Base-by-base conservation (phyloP, 176 grass and related monocot species). In the Chloris gayana region DNA sequence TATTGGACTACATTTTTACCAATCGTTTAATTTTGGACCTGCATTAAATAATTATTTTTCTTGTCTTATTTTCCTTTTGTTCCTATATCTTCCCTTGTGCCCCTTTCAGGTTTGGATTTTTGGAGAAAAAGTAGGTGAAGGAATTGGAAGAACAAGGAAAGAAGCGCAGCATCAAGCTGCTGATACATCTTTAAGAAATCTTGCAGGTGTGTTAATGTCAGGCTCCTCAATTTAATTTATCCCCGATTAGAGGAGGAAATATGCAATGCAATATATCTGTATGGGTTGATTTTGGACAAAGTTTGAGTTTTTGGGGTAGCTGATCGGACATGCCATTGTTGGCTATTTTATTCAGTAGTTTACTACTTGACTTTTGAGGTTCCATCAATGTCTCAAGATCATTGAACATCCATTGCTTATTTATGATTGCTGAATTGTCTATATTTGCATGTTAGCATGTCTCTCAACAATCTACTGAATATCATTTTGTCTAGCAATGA, bases 51-150 rank as follows among this genome's bases (percentile, higher is more conserved):
- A 45, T 44, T 82, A 41, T 51, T 70, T 19, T 67, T 6, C 49
- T 62, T 85, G 32, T 11, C 25, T 77, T 14, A 62, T 54, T 9
- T 64, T 13, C 31, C 19, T 60, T 64, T 18, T 64, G 31, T 49
- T 88, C 22, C 18, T 59, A n/a, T n/a, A 81, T n/a, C 21, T 85
- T 89, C 60, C 19, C 39, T 29, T 72, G 80, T 65, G 22, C 73
- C 67, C 69, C 67, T 89, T 81, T 73, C 82, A 94, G 94, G 87
- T 97, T 88, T 91, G 94, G 91, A 80, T 97, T 88, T 73, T 97
- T 56, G 94, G 94, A 86, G 91, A 90, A 84, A 97, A 94, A 50
- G 42, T 97, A 58, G 94, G 94, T 75, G 89, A 91, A 89, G 94
- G 87, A 75, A 78, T 87, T 82, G 91, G 94, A 76, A 91, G 72